Evolutionary conservation across 2,329 filamentous ascomycete genomes (phyloP).

Genomic region (Colletotrichum australisinense): DNA sequence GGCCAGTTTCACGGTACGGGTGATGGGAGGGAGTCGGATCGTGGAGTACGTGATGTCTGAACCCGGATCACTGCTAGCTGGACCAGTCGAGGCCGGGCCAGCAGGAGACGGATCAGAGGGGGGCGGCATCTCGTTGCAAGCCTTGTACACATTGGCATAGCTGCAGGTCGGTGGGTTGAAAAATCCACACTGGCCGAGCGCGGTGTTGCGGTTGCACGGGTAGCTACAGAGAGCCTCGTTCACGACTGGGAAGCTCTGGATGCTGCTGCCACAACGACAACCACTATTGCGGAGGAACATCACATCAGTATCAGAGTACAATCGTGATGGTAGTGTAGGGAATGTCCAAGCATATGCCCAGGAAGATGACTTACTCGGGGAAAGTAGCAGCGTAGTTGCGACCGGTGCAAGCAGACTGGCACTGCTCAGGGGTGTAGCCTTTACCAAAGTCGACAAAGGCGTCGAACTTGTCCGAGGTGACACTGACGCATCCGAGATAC

Average conservation of each 20-base stretch:
- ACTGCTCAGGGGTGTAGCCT: conserved; percentile 29
- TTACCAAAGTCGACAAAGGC: conserved; percentile 19
- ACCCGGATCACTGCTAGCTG: not conserved
- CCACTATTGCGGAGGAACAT: not conserved
- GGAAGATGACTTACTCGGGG: conserved; percentile 3
- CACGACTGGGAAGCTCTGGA: not conserved
- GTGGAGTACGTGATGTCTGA: conserved; percentile 17
- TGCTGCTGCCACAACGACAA: conserved; percentile 30
- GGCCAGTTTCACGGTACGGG: conserved; percentile 22
- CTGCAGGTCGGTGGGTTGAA: conserved; percentile 4
- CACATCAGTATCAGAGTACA: not conserved
- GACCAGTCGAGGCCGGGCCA: not conserved
- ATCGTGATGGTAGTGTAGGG: not conserved
- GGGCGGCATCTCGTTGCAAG: conserved; percentile 6
- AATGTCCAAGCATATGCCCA: not conserved
- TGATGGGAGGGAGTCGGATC: conserved; percentile 22
- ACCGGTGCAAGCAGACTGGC: conserved; percentile 29
- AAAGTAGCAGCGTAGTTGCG: conserved; percentile 29
- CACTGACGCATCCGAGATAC: conserved; percentile 32
- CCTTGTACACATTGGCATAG: conserved; percentile 27
- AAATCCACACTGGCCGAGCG: conserved; percentile 20
- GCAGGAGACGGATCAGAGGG: not conserved
- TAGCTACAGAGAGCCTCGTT: conserved; percentile 29
- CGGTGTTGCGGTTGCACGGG: conserved; percentile 11
- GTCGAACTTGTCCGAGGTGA: conserved; percentile 15